phyloP scores from a whole-genome alignment of 2,329 filamentous ascomycete species.

The Trichoderma sp. region DNA sequence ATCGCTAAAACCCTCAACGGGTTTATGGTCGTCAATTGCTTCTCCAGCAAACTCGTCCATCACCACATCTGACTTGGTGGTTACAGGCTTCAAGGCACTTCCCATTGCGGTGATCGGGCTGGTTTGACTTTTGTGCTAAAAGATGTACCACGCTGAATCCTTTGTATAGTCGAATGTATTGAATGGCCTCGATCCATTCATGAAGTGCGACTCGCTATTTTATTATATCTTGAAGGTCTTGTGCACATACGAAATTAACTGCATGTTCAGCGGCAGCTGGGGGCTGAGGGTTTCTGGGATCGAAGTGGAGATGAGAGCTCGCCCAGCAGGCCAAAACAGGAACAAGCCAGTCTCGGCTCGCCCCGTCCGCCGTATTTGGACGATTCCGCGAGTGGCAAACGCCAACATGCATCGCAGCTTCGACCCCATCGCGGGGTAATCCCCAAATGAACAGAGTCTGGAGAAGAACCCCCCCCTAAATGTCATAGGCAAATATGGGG shows the following conservation, averaged over 20 bases:
- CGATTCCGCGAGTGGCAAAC: not conserved
- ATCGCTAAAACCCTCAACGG: not conserved
- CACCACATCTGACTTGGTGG: not conserved
- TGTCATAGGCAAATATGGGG: not conserved
- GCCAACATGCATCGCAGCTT: not conserved
- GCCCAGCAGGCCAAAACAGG: not conserved
- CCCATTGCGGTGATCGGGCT: not conserved
- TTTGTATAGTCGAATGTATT: not conserved
- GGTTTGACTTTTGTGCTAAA: not conserved
- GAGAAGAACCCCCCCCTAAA: not conserved
- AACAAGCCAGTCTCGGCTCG: not conserved
- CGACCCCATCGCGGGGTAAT: not conserved
- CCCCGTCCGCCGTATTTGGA: not conserved
- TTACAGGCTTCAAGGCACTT: not conserved
- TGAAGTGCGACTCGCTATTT: not conserved
- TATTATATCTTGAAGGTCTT: not conserved
- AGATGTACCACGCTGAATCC: not conserved
- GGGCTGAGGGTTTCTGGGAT: not conserved
- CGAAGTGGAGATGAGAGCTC: not conserved
- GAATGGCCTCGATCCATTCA: not conserved
- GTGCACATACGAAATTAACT: not conserved
- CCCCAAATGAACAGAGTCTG: not conserved
- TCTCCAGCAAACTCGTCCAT: not conserved
- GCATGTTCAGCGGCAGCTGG: not conserved
- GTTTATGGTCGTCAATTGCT: not conserved